Evolutionary conservation across 2,329 filamentous ascomycete species (phyloP), one percentile per base, ranked within the genome.

Genomic region (Arthrobotrys musiformis): DNA sequence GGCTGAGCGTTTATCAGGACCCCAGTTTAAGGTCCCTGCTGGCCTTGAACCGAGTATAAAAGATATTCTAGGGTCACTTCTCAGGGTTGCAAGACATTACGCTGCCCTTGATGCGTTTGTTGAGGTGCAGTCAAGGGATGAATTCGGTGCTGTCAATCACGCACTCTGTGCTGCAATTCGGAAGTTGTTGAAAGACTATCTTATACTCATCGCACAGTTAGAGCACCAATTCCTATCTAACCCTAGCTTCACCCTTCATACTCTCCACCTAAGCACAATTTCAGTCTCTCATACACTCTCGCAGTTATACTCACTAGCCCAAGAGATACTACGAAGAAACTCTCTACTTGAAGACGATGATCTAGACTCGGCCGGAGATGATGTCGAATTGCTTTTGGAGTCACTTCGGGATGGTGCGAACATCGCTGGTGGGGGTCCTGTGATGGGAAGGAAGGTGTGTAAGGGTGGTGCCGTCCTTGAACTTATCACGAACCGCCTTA

Each of bases 401-500:
- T 93, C 92, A 52, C 85, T 99, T 37, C 89, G 92, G 79, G 93
- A 97, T 81, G 94, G 93, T 9, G 93, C 92, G 15, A 93, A 97
- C 79, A 86, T 97, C 28, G 87, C 91, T 13, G 78, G 80, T 6
- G 90, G 91, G 0, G 92, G 91, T 2, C 91, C 91, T 76, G 91
- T 95, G 85, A 89, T 92, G 0, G 91, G 90, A 50, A 96, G 97
- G 84, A 97, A 94, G 83, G 91, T 97, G 33, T 98, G 93, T 86
- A 98, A 97, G 85, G 95, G 95, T n/a, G 95, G 95, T 1, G 92
- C 93, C 78, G 93, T 97, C n/a, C 87, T 99, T 1, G 92, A 93
- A 0, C 85, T 98, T 30, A 88, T 99, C 69, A 97, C 93, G 1
- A 91, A 91, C 81, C 88, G 94, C 61, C 85, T 98, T 7, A 92